phyloP scores from a whole-genome alignment of 345 rosid genomes.

The Rhizophora apiculata region DNA sequence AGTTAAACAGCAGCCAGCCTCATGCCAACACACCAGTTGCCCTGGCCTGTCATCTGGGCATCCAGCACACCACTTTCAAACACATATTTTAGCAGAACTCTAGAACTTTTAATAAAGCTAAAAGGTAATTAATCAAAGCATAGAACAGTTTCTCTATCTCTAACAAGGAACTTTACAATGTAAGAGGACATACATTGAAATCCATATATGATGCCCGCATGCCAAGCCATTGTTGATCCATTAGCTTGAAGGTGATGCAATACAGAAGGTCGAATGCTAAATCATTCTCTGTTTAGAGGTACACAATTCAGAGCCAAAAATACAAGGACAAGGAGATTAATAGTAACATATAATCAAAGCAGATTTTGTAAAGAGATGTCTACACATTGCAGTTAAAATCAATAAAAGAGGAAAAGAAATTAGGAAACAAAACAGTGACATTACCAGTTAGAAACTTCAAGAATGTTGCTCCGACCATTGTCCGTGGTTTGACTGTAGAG shows the following conservation, averaged over 20 bases:
- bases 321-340: not conserved
- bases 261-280: slow-evolving; percentile 92
- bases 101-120: not conserved
- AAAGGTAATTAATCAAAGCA: not conserved
- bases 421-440: not conserved
- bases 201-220: slow-evolving; percentile 99
- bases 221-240: slow-evolving; percentile 93
- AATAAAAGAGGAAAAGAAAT: not conserved
- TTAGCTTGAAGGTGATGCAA: slow-evolving; percentile 93
- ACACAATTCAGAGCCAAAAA: slow-evolving; percentile 4
- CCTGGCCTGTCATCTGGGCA: no score
- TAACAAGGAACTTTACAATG: slow-evolving; percentile 6
- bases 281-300: slow-evolving; percentile 56
- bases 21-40: no score
- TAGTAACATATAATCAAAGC: not conserved
- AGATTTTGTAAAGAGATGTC: not conserved
- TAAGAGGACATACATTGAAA: slow-evolving; percentile 63
- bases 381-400: not conserved
- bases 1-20: not conserved
- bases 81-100: not conserved
- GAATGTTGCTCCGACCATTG: slow-evolving; percentile 78
- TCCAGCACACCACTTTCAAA: no score
- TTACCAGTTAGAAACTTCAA: slow-evolving; percentile 89
- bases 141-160: not conserved
- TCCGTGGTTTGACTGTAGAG: slow-evolving; percentile 78